These are phyloP conservation scores for Alternaria longipes DNA, from an alignment of 2,329 filamentous ascomycete species.

Conservation along the genomic window DNA sequence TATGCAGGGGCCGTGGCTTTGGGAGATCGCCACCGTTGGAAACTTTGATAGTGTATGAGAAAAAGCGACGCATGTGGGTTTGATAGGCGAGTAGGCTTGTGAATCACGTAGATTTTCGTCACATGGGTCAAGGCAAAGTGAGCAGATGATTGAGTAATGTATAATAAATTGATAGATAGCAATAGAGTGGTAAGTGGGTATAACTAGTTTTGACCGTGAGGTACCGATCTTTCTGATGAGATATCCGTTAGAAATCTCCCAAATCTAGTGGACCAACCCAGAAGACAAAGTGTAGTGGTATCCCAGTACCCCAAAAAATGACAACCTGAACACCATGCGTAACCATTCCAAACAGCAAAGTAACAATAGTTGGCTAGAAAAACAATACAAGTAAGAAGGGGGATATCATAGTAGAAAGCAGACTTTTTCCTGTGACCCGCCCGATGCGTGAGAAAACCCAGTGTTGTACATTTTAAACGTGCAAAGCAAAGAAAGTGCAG, in stretches of 20 bases:
- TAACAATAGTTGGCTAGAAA: conserved; percentile 29
- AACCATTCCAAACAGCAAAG: conserved; percentile 17
- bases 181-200: conserved; percentile 36
- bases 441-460: conserved; percentile 45
- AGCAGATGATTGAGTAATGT: conserved; percentile 1
- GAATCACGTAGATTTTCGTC: conserved; percentile 3
- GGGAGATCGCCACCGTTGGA: conserved; percentile 17
- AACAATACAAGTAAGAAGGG: conserved; percentile 28
- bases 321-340: conserved; percentile 32
- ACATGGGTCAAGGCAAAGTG: not conserved
- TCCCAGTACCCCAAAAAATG: conserved; percentile 22
- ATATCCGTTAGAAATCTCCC: conserved; percentile 29
- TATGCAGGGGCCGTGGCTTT: conserved; percentile 29
- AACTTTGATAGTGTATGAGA: not conserved
- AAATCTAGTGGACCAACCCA: conserved; percentile 33
- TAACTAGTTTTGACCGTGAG: conserved; percentile 44
- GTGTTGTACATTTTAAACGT: conserved; percentile 49
- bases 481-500: conserved; percentile 45
- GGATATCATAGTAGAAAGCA: conserved; percentile 49
- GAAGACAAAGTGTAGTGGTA: conserved; percentile 26
- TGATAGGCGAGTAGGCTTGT: conserved; percentile 1
- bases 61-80: conserved; percentile 8
- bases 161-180: conserved; percentile 32
- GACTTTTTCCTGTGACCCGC: conserved; percentile 50
- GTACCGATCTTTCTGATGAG: conserved; percentile 29